phyloP scores from a whole-genome alignment of 441 rosid genomes.

The Bruguiera hainesii region DNA sequence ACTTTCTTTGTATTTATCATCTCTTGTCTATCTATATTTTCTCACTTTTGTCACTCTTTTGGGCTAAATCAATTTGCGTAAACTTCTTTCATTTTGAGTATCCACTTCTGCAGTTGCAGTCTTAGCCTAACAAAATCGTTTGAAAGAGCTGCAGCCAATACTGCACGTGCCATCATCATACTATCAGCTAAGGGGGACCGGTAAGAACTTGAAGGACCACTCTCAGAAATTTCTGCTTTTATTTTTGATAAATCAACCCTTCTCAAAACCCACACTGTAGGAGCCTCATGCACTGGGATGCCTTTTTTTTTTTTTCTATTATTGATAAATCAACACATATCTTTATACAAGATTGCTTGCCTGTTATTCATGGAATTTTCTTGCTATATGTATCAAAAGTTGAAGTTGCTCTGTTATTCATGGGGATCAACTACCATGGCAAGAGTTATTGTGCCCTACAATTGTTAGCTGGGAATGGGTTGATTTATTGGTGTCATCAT shows the following conservation, averaged over 20 bases:
- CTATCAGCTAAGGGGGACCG: conserved; percentile 81
- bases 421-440: neutral
- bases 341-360: conserved; percentile 8
- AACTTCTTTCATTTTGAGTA: conserved; percentile 13
- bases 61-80: conserved; percentile 2
- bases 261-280: too few relatives aligned
- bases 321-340: neutral
- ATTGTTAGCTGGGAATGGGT: neutral
- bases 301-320: too few relatives aligned
- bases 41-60: neutral
- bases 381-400: neutral
- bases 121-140: conserved; percentile 88
- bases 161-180: conserved; percentile 89
- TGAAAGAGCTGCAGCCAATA: conserved; percentile 85
- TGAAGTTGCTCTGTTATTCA: neutral
- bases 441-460: neutral
- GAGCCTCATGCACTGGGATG: too few relatives aligned
- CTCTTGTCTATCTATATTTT: neutral
- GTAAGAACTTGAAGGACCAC: conserved; percentile 37
- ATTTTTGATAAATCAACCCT: conserved; percentile 2
- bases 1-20: conserved; percentile 1
- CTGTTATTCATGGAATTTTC: conserved; percentile 2
- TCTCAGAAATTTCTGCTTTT: neutral
- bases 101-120: conserved; percentile 75
- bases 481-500: neutral